Percentiles rank a stretch among this genome's conserved stretches.
phyloP scores from a whole-genome alignment of 2,329 filamentous ascomycete genomes.

The Aureobasidium subglaciale region DNA sequence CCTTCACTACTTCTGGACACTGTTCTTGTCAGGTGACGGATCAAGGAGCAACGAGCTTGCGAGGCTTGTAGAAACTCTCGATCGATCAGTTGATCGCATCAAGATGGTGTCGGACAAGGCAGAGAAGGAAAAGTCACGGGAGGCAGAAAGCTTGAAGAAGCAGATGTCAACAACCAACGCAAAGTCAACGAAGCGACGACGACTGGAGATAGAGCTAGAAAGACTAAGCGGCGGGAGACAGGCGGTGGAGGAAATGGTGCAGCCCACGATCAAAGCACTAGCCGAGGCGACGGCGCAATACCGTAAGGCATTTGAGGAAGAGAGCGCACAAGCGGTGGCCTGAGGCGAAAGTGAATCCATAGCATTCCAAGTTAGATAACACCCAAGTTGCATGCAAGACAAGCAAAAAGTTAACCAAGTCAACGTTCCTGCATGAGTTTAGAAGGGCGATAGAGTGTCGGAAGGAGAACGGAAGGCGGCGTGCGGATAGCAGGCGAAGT shows the following conservation, averaged over 20 bases:
- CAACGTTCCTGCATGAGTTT: conserved; percentile 1
- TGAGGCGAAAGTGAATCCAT: background rate
- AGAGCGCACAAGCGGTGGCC: conserved; percentile 27
- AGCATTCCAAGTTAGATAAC: background rate
- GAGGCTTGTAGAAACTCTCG: conserved; percentile 74
- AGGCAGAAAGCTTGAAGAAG: conserved; percentile 59
- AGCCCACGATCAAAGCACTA: conserved; percentile 64
- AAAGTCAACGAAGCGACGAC: conserved; percentile 65
- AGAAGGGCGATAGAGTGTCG: background rate
- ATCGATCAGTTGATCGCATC: conserved; percentile 70
- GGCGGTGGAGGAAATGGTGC: conserved; percentile 69
- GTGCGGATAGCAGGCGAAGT: background rate
- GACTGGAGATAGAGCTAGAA: conserved; percentile 53
- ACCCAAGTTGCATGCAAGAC: background rate
- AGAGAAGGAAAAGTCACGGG: conserved; percentile 62
- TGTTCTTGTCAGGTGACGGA: conserved; percentile 84
- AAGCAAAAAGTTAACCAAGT: background rate
- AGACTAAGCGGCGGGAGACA: conserved; percentile 67
- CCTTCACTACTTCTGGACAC: conserved; percentile 92
- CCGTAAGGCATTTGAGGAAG: conserved; percentile 58
- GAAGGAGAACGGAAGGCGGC: background rate
- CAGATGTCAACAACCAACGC: conserved; percentile 65
- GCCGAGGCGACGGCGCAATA: conserved; percentile 66
- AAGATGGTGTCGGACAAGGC: conserved; percentile 73
- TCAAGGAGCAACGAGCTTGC: conserved; percentile 67